A percentile compares a stretch with the other conserved stretches of the same genome.
phyloP scores from a whole-genome alignment of 2,329 filamentous ascomycete genomes.

The Chalaropsis thielavioides region DNA sequence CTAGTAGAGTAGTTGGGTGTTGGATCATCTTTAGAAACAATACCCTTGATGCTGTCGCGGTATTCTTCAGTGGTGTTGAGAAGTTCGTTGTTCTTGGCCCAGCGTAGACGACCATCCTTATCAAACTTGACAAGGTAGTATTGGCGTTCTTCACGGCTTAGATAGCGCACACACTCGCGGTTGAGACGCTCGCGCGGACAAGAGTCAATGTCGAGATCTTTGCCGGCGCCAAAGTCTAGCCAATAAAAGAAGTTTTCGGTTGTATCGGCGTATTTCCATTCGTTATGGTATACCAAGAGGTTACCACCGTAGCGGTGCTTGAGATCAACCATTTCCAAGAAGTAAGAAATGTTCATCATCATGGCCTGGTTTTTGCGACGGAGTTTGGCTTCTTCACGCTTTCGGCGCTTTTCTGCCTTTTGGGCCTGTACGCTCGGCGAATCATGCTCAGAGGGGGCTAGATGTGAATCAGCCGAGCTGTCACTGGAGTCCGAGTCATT shows the following conservation, averaged over 20 bases:
- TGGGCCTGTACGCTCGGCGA: conserved; percentile 25
- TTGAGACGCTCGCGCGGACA: conserved; percentile 64
- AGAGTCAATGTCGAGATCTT: conserved; percentile 49
- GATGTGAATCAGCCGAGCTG: conserved; percentile 21
- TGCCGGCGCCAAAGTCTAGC: conserved; percentile 71
- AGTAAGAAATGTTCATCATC: conserved; percentile 76
- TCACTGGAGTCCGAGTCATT: conserved; percentile 24
- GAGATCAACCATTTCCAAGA: conserved; percentile 68
- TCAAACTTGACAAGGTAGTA: conserved; percentile 71
- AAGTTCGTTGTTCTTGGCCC: conserved; percentile 66
- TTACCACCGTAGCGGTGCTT: conserved; percentile 84
- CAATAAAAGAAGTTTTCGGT: conserved; percentile 89
- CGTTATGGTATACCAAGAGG: conserved; percentile 63
- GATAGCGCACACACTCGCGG: conserved; percentile 65
- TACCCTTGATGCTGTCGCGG: conserved; percentile 66
- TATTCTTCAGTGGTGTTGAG: conserved; percentile 65
- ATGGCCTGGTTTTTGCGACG: conserved; percentile 50
- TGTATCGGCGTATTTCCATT: conserved; percentile 66
- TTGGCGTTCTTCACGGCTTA: conserved; percentile 67
- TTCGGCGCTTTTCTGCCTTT: conserved; percentile 28
- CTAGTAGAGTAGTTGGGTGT: conserved; percentile 37
- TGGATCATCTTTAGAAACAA: conserved; percentile 47
- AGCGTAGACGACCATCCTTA: conserved; percentile 58
- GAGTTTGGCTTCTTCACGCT: conserved; percentile 21
- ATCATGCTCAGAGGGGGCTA: conserved; percentile 22